Percentiles rank a stretch among this genome's conserved stretches.
phyloP scores from a whole-genome alignment of 1,284 basidiomycete genomes.

The Dichomitus squalens region DNA sequence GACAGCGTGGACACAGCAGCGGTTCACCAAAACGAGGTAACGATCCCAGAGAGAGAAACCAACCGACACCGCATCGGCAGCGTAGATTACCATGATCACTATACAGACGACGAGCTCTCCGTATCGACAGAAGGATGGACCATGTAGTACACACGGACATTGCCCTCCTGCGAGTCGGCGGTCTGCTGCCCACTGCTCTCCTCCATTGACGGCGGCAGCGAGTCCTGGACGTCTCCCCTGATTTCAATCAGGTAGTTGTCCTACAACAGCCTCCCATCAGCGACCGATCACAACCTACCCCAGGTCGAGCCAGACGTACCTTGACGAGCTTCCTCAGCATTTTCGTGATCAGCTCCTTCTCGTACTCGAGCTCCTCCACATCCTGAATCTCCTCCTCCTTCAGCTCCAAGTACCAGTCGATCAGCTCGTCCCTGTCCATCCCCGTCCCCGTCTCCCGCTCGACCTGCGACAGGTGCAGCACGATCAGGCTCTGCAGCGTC shows the following conservation, averaged over 20 bases:
- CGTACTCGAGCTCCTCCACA: constrained; percentile 89
- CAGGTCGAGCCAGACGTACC: constrained; percentile 39
- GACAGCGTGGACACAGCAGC: constrained; percentile 20
- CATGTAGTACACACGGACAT: constrained; percentile 76
- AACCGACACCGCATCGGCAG: neutral
- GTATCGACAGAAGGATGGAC: constrained; percentile 81
- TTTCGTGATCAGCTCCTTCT: constrained; percentile 90
- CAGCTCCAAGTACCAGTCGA: constrained; percentile 96
- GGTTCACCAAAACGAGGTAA: constrained; percentile 7
- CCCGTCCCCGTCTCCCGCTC: constrained; percentile 82
- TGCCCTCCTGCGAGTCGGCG: constrained; percentile 49
- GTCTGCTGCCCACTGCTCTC: constrained; percentile 56
- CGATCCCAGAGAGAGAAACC: neutral
- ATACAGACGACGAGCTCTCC: constrained; percentile 47
- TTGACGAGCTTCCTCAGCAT: constrained; percentile 90
- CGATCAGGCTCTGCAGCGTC: constrained; percentile 86
- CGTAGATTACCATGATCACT: constrained; percentile 5
- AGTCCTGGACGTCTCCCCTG: constrained; percentile 80
- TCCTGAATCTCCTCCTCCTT: constrained; percentile 85
- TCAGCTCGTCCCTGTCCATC: constrained; percentile 85
- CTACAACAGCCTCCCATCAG: constrained; percentile 40
- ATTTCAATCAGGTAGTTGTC: constrained; percentile 88
- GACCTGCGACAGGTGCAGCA: constrained; percentile 79
- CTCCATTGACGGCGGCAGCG: constrained; percentile 62
- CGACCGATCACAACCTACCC: neutral